Evolutionary conservation across 441 rosid species (phyloP).

Genomic region (Mallotus japonicus): DNA sequence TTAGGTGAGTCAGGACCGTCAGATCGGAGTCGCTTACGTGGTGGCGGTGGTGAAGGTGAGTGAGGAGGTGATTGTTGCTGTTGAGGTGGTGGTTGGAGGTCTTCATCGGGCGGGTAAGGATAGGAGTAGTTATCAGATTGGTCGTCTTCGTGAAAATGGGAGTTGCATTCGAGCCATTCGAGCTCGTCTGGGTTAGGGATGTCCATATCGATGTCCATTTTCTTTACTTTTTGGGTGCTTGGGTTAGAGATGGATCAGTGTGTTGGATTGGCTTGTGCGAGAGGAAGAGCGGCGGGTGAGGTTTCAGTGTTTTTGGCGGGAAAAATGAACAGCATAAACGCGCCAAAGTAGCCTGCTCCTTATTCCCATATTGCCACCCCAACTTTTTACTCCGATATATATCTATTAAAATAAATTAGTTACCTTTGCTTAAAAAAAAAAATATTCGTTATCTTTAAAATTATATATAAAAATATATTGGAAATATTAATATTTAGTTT

Average conservation of each 20-base stretch:
- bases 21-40: slow-evolving; percentile 52
- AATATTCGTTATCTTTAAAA: no score
- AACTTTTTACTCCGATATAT: background rate
- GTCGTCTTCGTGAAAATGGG: slow-evolving; percentile 37
- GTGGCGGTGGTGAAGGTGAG: slow-evolving; percentile 23
- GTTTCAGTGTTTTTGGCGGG: slow-evolving; percentile 28
- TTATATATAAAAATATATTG: no score
- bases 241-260: background rate
- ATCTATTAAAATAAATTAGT: no score
- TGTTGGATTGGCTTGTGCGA: background rate
- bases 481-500: no score
- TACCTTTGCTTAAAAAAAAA: no score
- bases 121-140: slow-evolving; percentile 32
- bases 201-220: slow-evolving; percentile 56
- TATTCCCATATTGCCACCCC: background rate
- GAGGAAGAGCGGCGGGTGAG: background rate
- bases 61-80: slow-evolving; percentile 26
- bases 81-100: background rate
- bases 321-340: slow-evolving; percentile 10
- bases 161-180: slow-evolving; percentile 83
- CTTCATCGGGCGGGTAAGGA: slow-evolving; percentile 20
- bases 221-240: background rate
- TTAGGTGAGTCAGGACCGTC: slow-evolving; percentile 28
- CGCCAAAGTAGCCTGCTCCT: background rate
- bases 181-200: slow-evolving; percentile 86